A percentile compares a stretch with the other conserved stretches of the same genome.
These are phyloP conservation scores for Populus davidiana DNA, from an alignment of 345 rosid species.

Conservation along the genomic window DNA sequence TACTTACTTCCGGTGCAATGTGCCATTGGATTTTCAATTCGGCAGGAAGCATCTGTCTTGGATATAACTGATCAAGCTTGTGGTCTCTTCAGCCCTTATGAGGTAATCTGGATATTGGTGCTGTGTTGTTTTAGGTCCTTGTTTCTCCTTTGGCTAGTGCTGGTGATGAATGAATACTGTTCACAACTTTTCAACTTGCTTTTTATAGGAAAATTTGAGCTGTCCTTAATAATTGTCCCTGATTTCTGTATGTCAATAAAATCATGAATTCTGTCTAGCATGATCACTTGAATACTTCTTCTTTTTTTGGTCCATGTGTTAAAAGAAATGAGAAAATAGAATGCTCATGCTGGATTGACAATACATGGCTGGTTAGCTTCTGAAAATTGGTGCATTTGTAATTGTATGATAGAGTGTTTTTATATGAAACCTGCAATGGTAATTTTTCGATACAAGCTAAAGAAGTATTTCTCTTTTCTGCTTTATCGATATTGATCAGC, in stretches of 20 bases:
- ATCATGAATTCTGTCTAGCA: neutral
- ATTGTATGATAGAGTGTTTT: neutral
- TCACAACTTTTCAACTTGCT: neutral
- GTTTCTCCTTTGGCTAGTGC: neutral
- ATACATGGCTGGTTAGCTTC: neutral
- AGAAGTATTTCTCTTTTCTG: neutral
- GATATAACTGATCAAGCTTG: constrained; percentile 83
- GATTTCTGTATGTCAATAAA: neutral
- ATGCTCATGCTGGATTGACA: neutral
- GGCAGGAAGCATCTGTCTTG: constrained; percentile 90
- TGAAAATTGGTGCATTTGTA: neutral
- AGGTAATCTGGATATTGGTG: constrained; percentile 41
- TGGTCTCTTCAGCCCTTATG: constrained; percentile 67
- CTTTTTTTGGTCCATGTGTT: neutral
- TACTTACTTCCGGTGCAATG: neutral
- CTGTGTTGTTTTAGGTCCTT: neutral
- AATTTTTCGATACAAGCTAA: neutral
- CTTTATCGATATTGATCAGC: constrained; percentile 20
- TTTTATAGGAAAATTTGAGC: neutral
- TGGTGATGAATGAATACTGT: neutral
- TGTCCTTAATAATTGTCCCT: neutral
- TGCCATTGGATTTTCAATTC: constrained; percentile 10
- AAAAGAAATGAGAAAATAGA: neutral
- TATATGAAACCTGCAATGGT: neutral
- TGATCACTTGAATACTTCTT: neutral